Evolutionary conservation across 1,139 yeast species (phyloP).

Genomic region (Suhomyces guaymorum): DNA sequence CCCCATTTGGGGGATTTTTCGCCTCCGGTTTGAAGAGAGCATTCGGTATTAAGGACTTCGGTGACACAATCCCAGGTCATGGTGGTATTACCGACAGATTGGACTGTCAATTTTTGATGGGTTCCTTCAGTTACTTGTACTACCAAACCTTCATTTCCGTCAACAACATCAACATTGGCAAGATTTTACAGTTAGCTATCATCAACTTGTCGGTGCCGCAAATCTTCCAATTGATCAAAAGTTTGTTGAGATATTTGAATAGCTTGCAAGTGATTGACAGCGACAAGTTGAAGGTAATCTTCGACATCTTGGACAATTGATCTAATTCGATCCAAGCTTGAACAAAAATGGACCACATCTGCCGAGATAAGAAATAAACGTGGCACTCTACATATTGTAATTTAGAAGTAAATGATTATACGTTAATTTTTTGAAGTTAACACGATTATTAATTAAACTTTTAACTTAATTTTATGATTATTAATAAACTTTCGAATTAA

Average conservation of each 20-base stretch:
- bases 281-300: conserved; percentile 27
- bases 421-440: no score
- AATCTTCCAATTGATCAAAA: conserved; percentile 60
- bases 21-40: conserved; percentile 97
- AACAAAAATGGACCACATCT: no score
- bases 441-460: no score
- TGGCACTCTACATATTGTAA: no score
- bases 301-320: conserved; percentile 29
- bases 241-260: conserved; percentile 63
- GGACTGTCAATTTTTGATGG: conserved; percentile 98
- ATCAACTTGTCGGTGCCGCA: conserved; percentile 69
- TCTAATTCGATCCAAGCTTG: no score
- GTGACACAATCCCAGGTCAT: conserved; percentile 94
- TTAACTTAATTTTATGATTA: no score
- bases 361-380: no score
- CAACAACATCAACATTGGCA: conserved; percentile 68
- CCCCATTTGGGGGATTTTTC: conserved; percentile 98
- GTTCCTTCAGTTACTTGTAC: conserved; percentile 88
- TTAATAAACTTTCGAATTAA: no score
- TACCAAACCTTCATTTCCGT: conserved; percentile 88
- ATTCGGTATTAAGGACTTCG: conserved; percentile 92
- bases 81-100: conserved; percentile 98
- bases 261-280: conserved; percentile 52
- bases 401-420: no score
- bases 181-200: conserved; percentile 72